Percentiles rank a stretch among this genome's conserved stretches.
Evolutionary conservation across 169 alveolate species (phyloP).

Genomic region (Plasmodium relictum): DNA sequence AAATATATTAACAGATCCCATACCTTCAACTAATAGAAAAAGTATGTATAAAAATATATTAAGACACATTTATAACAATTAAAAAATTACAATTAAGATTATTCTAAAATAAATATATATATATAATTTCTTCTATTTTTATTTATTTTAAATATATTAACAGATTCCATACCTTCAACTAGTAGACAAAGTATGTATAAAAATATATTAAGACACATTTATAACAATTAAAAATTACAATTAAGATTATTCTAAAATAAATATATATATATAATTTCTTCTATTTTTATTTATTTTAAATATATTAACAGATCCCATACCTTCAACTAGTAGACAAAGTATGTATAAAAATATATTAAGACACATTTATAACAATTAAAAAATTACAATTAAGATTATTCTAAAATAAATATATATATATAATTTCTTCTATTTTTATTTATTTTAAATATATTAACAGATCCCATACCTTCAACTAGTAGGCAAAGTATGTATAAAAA

Average conservation of each 20-base stretch:
- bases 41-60: too few species aligned
- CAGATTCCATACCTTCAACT: conserved; percentile 6
- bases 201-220: not conserved
- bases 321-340: conserved; percentile 14
- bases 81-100: not conserved
- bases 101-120: not conserved
- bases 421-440: too few species aligned
- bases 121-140: not conserved
- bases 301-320: not conserved
- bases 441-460: too few species aligned
- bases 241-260: not conserved
- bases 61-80: too few species aligned
- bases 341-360: too few species aligned
- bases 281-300: not conserved
- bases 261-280: not conserved
- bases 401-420: too few species aligned
- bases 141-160: not conserved
- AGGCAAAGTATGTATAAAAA: too few species aligned
- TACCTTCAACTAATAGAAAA: too few species aligned
- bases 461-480: too few species aligned
- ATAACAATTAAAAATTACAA: not conserved
- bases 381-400: too few species aligned
- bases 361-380: too few species aligned
- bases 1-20: too few species aligned
- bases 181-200: not conserved